A percentile compares a stretch with the other conserved stretches of the same genome.
Evolutionary conservation across 1,284 basidiomycete species (phyloP).

Genomic region (Omphalotus olearius): DNA sequence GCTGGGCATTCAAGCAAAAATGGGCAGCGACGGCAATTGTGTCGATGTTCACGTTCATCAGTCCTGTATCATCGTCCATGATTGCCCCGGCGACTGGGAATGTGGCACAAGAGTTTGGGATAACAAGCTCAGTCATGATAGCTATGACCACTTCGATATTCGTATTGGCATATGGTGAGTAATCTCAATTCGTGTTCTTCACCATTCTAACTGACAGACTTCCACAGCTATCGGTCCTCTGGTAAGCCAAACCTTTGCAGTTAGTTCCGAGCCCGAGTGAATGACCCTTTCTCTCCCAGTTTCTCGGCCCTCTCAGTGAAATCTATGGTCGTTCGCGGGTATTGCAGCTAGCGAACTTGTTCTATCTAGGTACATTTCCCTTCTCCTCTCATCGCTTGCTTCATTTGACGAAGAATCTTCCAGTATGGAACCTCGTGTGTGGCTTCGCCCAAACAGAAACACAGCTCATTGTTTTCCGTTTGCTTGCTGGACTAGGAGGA

Average conservation of each 20-base stretch:
- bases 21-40: constrained; percentile 61
- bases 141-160: constrained; percentile 67
- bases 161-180: constrained; percentile 58
- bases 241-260: background rate
- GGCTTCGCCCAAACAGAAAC: constrained; percentile 56
- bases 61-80: constrained; percentile 68
- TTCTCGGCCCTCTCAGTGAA: constrained; percentile 18
- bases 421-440: constrained; percentile 65
- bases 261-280: too few species aligned
- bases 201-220: constrained; percentile 13
- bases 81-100: constrained; percentile 60
- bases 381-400: constrained; percentile 20
- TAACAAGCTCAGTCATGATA: constrained; percentile 46
- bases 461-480: constrained; percentile 61
- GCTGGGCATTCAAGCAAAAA: constrained; percentile 58
- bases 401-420: too few species aligned
- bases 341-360: constrained; percentile 5
- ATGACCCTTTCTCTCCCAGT: constrained; percentile 26
- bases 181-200: constrained; percentile 1
- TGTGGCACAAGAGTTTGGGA: constrained; percentile 51
- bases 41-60: constrained; percentile 63
- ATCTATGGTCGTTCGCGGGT: constrained; percentile 12
- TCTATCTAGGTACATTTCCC: constrained; percentile 19
- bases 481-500: constrained; percentile 62
- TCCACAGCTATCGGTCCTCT: constrained; percentile 11